These are phyloP conservation scores for Tricladium varicosporioides DNA, from an alignment of 2,329 filamentous ascomycete genomes.

Conservation along the genomic window DNA sequence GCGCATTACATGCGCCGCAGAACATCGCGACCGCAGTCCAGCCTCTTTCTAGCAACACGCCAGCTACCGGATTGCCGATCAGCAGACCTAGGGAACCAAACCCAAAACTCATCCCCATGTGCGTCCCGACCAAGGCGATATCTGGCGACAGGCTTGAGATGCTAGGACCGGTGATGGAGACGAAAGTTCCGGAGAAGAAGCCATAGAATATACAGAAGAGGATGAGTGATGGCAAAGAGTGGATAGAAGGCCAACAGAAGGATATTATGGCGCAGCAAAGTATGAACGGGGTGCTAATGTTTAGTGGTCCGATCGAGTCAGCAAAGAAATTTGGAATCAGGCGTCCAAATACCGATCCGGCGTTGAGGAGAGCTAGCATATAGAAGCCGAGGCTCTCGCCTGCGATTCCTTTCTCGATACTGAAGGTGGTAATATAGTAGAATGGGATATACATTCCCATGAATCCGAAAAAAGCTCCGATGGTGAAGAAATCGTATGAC, in stretches of 20 bases:
- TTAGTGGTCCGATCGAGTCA: slow-evolving; percentile 51
- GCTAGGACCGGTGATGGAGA: slow-evolving; percentile 33
- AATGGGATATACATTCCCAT: slow-evolving; percentile 53
- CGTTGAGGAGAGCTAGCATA: slow-evolving; percentile 20
- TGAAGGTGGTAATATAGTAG: slow-evolving; percentile 39
- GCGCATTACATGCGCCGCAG: slow-evolving; percentile 50
- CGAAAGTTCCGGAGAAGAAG: slow-evolving; percentile 65
- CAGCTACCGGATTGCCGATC: slow-evolving; percentile 33
- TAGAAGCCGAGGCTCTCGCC: slow-evolving; percentile 37
- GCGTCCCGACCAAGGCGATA: slow-evolving; percentile 53
- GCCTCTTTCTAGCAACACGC: slow-evolving; percentile 49
- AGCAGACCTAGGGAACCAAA: slow-evolving; percentile 42
- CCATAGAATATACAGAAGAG: slow-evolving; percentile 65
- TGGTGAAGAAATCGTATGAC: slow-evolving; percentile 14
- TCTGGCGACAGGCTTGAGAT: slow-evolving; percentile 20
- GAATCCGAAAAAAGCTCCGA: slow-evolving; percentile 24
- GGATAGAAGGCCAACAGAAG: slow-evolving; percentile 48
- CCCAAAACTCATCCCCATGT: slow-evolving; percentile 47
- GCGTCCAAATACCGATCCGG: slow-evolving; percentile 49
- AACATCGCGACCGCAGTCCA: slow-evolving; percentile 49
- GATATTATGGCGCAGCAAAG: slow-evolving; percentile 49
- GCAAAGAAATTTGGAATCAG: slow-evolving; percentile 51
- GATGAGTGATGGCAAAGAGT: slow-evolving; percentile 52
- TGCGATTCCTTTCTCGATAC: slow-evolving; percentile 22
- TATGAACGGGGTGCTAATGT: slow-evolving; percentile 44